Base-by-base conservation (phyloP, 1,284 basidiomycete genomes). In the Pseudozyma flocculosa region DNA sequence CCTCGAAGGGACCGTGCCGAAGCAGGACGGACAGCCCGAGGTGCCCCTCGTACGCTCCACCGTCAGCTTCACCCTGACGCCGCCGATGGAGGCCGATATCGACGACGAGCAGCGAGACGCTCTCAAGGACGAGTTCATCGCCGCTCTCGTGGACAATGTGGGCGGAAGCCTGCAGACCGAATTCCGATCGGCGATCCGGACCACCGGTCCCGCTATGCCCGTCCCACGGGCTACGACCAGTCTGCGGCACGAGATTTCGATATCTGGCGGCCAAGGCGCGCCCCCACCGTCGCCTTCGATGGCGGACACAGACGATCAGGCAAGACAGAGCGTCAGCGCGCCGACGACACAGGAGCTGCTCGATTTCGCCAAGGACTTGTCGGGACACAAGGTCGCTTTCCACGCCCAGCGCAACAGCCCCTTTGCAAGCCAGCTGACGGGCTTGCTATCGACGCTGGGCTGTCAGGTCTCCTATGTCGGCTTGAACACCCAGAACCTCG, bases 401-500 rank as follows among this genome's bases (percentile, higher is more conserved):
- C 68, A 68, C 29, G 64, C 65, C 0, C 44, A 47, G 1, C 54
- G 47, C 17, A 40, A 53, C 11, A 65, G 65, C 32, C 10, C 47
- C 34, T 65, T 68, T 39, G 64, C 59, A 9, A 34, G 48, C 7
- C 50, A 61, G 19, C 24, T 70, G 26, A 42, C 54, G 18, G 34
- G 17, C 15, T 48, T 61, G 29, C 47, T 70, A 13, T 34, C 48
- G 0, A 34, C 22, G 5, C 43, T 56, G 14, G 64, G 64, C 21
- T 70, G 68, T 43, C 48, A 61, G 17, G 44, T 62, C n/a, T 58
- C 64, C 7, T 53, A 50, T 10, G 56, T 66, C 23, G 54, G 55
- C 10, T 40, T 56, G 4, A 57, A 61, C 38, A 51, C 24, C 23
- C 37, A 34, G 18, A 54, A 68, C 23, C 57, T 51, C 26, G 26